A percentile compares a stretch with the other conserved stretches of the same genome.
Conservation (phyloP, 257 asterid species). For the Prunella vulgaris region DNA sequence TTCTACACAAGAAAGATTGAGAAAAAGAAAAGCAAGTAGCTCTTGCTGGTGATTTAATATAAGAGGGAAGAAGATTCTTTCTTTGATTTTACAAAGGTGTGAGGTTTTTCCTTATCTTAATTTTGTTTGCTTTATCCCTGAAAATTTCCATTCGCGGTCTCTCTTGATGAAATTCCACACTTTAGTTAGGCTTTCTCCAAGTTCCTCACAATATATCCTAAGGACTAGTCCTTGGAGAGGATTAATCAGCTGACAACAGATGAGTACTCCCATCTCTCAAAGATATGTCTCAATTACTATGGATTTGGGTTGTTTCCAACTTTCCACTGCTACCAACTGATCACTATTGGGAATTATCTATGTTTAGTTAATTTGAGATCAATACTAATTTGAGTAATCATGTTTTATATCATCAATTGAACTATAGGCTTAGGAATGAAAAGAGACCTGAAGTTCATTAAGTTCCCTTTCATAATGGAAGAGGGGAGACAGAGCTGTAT, state of each 20-base stretch:
- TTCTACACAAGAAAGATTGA: conserved; percentile 6
- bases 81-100: conserved; percentile 24
- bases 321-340: conserved; percentile 87
- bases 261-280: conserved; percentile 82
- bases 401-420: conserved; percentile 51
- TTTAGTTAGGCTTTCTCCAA: conserved; percentile 67
- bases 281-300: conserved; percentile 95
- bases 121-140: not conserved
- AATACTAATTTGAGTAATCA: conserved; percentile 96
- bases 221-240: conserved; percentile 75
- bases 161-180: conserved; percentile 58
- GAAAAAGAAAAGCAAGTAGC: conserved; percentile 13
- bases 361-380: conserved; percentile 91
- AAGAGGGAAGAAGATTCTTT: conserved; percentile 27
- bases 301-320: conserved; percentile 96
- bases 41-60: conserved; percentile 32
- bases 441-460: conserved; percentile 62
- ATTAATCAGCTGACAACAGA: conserved; percentile 84
- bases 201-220: conserved; percentile 89
- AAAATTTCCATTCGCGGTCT: conserved; percentile 11
- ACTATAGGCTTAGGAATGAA: not conserved
- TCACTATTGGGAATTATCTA: conserved; percentile 93
- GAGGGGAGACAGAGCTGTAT: conserved; percentile 66
- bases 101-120: conserved; percentile 7
- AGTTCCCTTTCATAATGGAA: conserved; percentile 48